Percentiles rank a stretch among this genome's conserved stretches.
Conservation (phyloP, 352 stramenopile genomes). For the Peronosclerospora sorghi region DNA sequence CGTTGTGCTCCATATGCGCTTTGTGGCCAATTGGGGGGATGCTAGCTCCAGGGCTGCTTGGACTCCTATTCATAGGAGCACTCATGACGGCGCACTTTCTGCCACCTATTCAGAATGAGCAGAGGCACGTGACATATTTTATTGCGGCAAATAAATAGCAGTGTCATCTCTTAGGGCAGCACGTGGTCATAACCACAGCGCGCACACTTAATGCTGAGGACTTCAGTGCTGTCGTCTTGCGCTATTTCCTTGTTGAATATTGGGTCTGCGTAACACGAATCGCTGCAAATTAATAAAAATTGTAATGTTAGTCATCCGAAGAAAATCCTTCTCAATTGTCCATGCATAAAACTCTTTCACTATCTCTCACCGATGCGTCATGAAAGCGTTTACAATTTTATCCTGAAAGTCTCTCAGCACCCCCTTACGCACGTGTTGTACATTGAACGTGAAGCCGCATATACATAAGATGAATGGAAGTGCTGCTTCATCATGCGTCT, state of each 20-base stretch:
- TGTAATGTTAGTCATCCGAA: background rate
- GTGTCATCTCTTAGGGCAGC: conserved; percentile 10
- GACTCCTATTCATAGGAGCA: conserved; percentile 83
- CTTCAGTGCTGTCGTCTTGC: conserved; percentile 14
- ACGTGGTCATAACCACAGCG: conserved; percentile 25
- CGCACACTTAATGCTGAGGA: conserved; percentile 29
- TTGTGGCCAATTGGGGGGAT: conserved; percentile 89
- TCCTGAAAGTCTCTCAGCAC: conserved; percentile 54
- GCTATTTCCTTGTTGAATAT: conserved; percentile 30
- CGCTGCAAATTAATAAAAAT: conserved; percentile 12
- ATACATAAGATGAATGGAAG: conserved; percentile 25
- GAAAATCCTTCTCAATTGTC: background rate
- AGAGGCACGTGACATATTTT: no score
- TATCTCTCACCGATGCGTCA: conserved; percentile 39
- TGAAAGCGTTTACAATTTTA: conserved; percentile 39
- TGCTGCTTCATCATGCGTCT: background rate
- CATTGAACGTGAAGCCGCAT: conserved; percentile 44
- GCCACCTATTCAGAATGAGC: conserved; percentile 51
- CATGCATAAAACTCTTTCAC: no score
- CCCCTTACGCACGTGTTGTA: conserved; percentile 36
- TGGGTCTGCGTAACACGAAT: conserved; percentile 36
- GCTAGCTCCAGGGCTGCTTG: conserved; percentile 82
- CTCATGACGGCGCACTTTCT: conserved; percentile 92
- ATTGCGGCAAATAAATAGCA: no score
- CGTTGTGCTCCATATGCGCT: conserved; percentile 71